Conservation (phyloP, 2,329 filamentous ascomycete species). For the Aureobasidium lini region DNA sequence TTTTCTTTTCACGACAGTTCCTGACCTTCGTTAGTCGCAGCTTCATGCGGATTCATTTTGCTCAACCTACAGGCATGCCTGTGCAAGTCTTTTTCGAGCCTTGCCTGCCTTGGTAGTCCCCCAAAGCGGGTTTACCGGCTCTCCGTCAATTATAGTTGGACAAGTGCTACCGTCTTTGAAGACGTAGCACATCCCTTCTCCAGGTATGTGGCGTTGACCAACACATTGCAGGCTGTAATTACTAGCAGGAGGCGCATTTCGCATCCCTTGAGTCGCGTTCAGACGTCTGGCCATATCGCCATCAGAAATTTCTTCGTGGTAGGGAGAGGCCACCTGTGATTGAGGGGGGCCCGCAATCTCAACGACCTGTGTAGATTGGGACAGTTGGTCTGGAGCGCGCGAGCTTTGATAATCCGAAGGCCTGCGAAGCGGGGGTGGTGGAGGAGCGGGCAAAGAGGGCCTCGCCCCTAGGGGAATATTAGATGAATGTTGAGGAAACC, state of each 20-base stretch:
- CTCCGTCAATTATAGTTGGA: constrained; percentile 17
- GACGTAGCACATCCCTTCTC: constrained; percentile 17
- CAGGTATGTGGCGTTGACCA: constrained; percentile 15
- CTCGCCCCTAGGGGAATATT: background rate
- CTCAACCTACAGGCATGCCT: constrained; percentile 62
- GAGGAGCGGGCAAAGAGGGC: background rate
- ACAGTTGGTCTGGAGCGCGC: background rate
- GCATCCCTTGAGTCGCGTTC: background rate
- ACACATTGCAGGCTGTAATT: constrained; percentile 13
- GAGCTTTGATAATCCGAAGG: background rate
- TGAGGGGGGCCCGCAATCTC: background rate
- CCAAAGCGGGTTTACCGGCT: constrained; percentile 67
- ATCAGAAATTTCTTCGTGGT: background rate
- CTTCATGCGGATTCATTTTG: background rate
- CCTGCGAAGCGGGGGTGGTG: background rate
- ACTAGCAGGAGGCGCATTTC: background rate
- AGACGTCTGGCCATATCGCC: background rate
- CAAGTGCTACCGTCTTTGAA: constrained; percentile 17
- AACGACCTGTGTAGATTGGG: background rate
- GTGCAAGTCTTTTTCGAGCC: constrained; percentile 80
- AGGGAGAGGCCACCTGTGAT: background rate
- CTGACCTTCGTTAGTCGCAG: background rate
- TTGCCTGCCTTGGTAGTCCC: constrained; percentile 91
- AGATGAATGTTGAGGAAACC: background rate
- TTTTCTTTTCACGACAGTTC: constrained; percentile 93